These are phyloP conservation scores for Malus hybrid DNA, from an alignment of 331 rosid genomes.

Conservation along the genomic window DNA sequence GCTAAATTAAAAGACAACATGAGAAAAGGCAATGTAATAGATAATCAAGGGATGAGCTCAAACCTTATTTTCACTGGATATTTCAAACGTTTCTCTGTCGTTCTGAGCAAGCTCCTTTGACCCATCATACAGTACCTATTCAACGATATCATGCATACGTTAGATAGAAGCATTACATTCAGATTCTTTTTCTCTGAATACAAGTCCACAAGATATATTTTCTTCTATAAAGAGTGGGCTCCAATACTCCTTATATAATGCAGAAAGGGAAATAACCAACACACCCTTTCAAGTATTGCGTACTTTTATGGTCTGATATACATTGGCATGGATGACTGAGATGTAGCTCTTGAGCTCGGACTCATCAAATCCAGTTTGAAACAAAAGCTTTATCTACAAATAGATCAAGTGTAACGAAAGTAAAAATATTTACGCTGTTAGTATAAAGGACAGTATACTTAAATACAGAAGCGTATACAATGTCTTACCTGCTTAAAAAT, in stretches of 20 bases:
- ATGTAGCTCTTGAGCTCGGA: constrained; percentile 85
- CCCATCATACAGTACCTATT: constrained; percentile 82
- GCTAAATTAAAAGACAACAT: not conserved
- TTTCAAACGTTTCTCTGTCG: constrained; percentile 44
- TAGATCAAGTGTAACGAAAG: not conserved
- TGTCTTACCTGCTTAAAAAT: constrained; percentile 90
- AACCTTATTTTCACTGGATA: constrained; percentile 69
- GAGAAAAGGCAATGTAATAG: not conserved
- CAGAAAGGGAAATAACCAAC: constrained; percentile 85
- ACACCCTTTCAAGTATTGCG: constrained; percentile 99
- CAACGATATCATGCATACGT: constrained; percentile 16
- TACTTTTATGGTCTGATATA: constrained; percentile 99
- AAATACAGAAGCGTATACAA: constrained; percentile 7
- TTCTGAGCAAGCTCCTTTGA: constrained; percentile 82
- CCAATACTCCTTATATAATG: constrained; percentile 33
- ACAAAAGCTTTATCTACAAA: constrained; percentile 82
- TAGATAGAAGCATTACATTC: constrained; percentile 16
- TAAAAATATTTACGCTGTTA: constrained; percentile 3
- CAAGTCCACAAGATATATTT: constrained; percentile 11
- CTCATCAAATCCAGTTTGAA: constrained; percentile 92
- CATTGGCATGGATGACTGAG: constrained; percentile 96
- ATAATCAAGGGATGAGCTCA: constrained; percentile 11
- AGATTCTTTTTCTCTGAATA: constrained; percentile 7
- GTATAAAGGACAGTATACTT: not conserved
- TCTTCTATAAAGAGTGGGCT: constrained; percentile 28